A percentile compares a stretch with the other conserved stretches of the same genome.
Evolutionary conservation across 148 eudicot species (phyloP).

Genomic region (Rhododendron ferrugineum): DNA sequence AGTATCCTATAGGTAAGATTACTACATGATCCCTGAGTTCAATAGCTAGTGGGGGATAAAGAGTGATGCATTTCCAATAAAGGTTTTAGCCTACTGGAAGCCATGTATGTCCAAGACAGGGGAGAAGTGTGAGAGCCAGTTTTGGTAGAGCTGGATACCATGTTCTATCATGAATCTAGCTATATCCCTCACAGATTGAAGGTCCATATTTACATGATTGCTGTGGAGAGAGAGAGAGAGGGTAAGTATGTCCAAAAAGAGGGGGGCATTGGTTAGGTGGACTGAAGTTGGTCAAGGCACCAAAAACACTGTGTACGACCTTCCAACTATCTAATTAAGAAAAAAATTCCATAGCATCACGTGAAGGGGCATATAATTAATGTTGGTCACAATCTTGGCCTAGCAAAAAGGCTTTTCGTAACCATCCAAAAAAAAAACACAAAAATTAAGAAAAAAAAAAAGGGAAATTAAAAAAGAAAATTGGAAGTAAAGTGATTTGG

Average conservation of each 20-base stretch:
- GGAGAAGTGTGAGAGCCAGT: not conserved
- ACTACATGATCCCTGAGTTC: not conserved
- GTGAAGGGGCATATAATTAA: constrained; percentile 21
- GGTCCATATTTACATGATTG: not conserved
- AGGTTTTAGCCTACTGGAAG: not conserved
- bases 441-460: not conserved
- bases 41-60: not conserved
- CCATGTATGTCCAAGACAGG: not conserved
- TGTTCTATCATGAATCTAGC: not conserved
- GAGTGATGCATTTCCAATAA: not conserved
- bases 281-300: constrained; percentile 15
- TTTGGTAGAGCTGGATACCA: not conserved
- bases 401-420: constrained; percentile 6
- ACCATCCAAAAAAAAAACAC: constrained; percentile 3
- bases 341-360: constrained; percentile 28
- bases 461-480: not conserved
- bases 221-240: not conserved
- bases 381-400: constrained; percentile 18
- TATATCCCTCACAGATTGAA: not conserved
- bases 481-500: not conserved
- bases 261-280: not conserved
- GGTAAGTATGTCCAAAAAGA: not conserved
- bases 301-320: not conserved
- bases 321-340: not conserved
- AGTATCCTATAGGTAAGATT: too few relatives aligned